A percentile compares a stretch with the other conserved stretches of the same genome.
Conservation (phyloP, 768 basidiomycete species). For the Lactarius psammicola region DNA sequence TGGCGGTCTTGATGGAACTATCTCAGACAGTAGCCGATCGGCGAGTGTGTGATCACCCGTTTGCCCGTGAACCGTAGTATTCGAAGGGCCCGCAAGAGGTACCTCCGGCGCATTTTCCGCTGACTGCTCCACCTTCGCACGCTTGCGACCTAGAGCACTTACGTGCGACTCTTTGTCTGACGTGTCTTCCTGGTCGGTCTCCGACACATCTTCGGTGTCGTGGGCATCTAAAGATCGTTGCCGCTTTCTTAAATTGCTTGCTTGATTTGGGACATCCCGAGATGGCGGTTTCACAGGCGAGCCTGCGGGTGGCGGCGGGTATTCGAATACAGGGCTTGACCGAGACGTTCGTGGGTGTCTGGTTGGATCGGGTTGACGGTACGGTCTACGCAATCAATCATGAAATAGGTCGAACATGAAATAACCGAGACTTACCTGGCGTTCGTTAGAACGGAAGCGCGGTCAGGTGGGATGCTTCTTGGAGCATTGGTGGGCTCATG, state of each 20-base stretch:
- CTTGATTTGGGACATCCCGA: conserved; percentile 41
- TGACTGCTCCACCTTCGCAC: conserved; percentile 39
- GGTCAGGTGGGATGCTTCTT: conserved; percentile 9
- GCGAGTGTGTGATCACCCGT: neutral
- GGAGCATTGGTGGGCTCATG: conserved; percentile 22
- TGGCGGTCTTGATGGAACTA: conserved; percentile 1
- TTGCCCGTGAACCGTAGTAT: neutral
- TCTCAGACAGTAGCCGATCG: conserved; percentile 1
- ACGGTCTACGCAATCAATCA: neutral
- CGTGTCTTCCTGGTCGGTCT: conserved; percentile 41
- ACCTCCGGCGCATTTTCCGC: conserved; percentile 27
- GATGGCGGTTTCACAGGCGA: conserved; percentile 26
- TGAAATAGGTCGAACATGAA: neutral
- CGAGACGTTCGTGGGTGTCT: conserved; percentile 8
- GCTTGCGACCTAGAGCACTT: conserved; percentile 49
- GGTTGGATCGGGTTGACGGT: conserved; percentile 15
- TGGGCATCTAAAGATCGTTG: conserved; percentile 52
- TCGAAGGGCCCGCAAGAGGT: conserved; percentile 23
- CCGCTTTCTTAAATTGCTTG: conserved; percentile 61
- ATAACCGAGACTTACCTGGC: conserved; percentile 15
- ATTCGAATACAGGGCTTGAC: conserved; percentile 28
- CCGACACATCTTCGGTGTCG: conserved; percentile 42
- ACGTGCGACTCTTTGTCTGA: conserved; percentile 42
- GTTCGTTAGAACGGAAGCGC: conserved; percentile 13
- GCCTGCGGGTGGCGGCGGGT: conserved; percentile 26